Percentiles rank a stretch among this genome's conserved stretches.
Conservation (phyloP, 2,329 filamentous ascomycete species). For the Westerdykella aurantiaca region DNA sequence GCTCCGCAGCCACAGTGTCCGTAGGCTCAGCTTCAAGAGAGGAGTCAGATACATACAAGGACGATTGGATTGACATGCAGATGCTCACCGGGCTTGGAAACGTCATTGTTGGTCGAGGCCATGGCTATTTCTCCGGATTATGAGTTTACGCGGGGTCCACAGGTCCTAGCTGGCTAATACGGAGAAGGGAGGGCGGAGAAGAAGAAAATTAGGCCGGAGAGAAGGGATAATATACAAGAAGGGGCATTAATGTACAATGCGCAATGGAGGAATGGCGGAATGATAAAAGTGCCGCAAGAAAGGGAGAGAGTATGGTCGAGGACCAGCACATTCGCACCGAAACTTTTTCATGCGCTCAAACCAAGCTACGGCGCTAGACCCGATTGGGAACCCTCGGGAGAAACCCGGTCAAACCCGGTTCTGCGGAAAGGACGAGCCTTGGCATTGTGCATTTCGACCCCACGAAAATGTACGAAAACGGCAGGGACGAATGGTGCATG, state of each 20-base stretch:
- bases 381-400: not conserved
- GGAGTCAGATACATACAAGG: conserved; percentile 18
- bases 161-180: not conserved
- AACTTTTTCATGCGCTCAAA: conserved; percentile 21
- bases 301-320: not conserved
- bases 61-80: not conserved
- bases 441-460: too few relatives aligned
- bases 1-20: conserved; percentile 19
- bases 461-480: too few relatives aligned
- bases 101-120: conserved; percentile 35
- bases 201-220: conserved; percentile 19
- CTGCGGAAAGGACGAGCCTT: not conserved
- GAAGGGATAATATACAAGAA: conserved; percentile 24
- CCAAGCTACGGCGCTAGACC: not conserved
- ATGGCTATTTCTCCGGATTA: conserved; percentile 15
- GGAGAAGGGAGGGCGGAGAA: conserved; percentile 14
- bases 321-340: conserved; percentile 2
- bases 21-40: conserved; percentile 18
- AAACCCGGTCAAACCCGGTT: not conserved
- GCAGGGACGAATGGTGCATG: too few relatives aligned
- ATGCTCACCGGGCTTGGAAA: conserved; percentile 34
- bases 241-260: conserved; percentile 32
- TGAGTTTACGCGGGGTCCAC: too few relatives aligned
- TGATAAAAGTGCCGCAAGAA: not conserved
- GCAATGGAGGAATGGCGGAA: conserved; percentile 6